phyloP scores from a whole-genome alignment of 1,284 basidiomycete species.

The Sphagnurus paluster region DNA sequence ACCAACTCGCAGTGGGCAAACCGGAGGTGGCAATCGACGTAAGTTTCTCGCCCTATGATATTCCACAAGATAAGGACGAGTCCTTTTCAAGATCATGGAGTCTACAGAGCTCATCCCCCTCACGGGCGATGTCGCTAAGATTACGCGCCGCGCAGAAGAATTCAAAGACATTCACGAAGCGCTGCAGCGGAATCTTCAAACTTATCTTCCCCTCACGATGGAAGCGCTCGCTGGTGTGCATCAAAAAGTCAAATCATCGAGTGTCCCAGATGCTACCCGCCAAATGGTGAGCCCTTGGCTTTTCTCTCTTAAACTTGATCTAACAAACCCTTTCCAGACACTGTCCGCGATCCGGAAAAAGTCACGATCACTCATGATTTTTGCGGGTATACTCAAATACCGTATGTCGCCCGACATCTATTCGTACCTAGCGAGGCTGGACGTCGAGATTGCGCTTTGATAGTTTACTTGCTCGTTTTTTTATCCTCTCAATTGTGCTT shows the following conservation, averaged over 20 bases:
- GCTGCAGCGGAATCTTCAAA: constrained; percentile 87
- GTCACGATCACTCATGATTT: constrained; percentile 81
- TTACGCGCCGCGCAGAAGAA: constrained; percentile 87
- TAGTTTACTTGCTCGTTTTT: neutral
- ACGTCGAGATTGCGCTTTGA: constrained; percentile 76
- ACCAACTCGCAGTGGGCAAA: constrained; percentile 72
- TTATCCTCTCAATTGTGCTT: neutral
- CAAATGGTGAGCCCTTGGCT: constrained; percentile 54
- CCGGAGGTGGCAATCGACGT: constrained; percentile 84
- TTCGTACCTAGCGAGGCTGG: constrained; percentile 78
- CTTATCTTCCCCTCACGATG: constrained; percentile 93
- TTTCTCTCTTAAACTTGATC: constrained; percentile 2
- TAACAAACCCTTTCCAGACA: constrained; percentile 43
- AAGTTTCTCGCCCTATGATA: constrained; percentile 21
- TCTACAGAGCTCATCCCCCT: constrained; percentile 89
- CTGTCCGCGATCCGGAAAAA: constrained; percentile 66
- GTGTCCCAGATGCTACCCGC: constrained; percentile 69
- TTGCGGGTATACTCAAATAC: constrained; percentile 86
- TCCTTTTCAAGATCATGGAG: constrained; percentile 70
- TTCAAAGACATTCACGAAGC: constrained; percentile 88
- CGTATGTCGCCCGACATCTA: constrained; percentile 91
- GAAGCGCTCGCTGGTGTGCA: constrained; percentile 84
- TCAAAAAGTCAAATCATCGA: constrained; percentile 73
- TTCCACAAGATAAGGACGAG: neutral
- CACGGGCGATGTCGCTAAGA: constrained; percentile 82